These are phyloP conservation scores for Leersia perrieri DNA, from an alignment of 176 grass and related monocot species.

Conservation along the genomic window DNA sequence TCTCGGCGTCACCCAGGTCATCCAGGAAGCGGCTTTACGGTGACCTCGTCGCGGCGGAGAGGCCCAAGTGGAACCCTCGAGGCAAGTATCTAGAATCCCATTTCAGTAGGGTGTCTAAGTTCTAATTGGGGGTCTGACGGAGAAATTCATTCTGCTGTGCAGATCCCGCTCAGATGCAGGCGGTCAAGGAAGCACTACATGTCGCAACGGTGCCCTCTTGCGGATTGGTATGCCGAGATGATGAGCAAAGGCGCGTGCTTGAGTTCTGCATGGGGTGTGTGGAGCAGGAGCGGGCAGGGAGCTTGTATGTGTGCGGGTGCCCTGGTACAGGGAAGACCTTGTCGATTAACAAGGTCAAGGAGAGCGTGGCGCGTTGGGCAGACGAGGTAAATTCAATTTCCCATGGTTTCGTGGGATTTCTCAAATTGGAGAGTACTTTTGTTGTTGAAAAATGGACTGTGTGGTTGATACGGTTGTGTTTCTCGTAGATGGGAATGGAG, in stretches of 20 bases:
- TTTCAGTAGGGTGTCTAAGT: not conserved
- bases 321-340: conserved; percentile 92
- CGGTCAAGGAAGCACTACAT: conserved; percentile 78
- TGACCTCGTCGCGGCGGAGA: conserved; percentile 38
- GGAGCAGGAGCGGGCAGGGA: conserved; percentile 59
- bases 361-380: conserved; percentile 50
- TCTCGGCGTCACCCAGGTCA: conserved; percentile 68
- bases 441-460: not conserved
- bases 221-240: conserved; percentile 66
- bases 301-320: conserved; percentile 80
- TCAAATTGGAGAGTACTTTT: not conserved
- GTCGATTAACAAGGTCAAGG: conserved; percentile 69
- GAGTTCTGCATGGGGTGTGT: conserved; percentile 67
- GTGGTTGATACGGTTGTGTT: not conserved
- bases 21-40: conserved; percentile 76
- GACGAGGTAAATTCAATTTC: conserved; percentile 52
- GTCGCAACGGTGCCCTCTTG: conserved; percentile 57
- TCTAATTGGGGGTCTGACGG: conserved; percentile 5
- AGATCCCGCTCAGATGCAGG: conserved; percentile 79
- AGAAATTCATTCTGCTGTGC: not conserved
- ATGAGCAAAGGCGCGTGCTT: conserved; percentile 67
- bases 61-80: conserved; percentile 62
- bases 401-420: not conserved
- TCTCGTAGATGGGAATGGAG: conserved; percentile 50
- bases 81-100: conserved; percentile 36